phyloP scores from a whole-genome alignment of 257 asterid genomes.

The Solanum gandarillasii region DNA sequence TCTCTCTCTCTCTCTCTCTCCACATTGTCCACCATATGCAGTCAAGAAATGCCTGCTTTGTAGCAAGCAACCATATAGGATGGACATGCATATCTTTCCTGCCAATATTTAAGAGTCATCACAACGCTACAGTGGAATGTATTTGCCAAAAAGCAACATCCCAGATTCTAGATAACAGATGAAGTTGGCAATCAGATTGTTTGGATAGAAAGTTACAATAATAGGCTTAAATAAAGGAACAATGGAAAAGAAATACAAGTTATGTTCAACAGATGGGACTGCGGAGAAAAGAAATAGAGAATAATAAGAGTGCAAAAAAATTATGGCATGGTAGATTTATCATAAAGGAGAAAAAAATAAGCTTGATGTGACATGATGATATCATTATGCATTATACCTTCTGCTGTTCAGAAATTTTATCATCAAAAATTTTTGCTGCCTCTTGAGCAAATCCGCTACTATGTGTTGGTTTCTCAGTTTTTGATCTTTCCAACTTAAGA shows the following conservation, averaged over 20 bases:
- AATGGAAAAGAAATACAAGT: background rate
- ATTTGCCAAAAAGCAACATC: background rate
- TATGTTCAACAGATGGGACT: background rate
- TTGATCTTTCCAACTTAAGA: conserved; percentile 47
- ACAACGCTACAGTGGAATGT: background rate
- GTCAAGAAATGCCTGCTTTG: background rate
- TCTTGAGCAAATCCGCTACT: conserved; percentile 44
- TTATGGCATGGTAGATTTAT: background rate
- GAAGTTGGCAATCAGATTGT: background rate
- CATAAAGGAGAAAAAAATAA: background rate
- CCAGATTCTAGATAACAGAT: background rate
- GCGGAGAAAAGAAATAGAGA: background rate
- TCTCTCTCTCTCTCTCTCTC: background rate
- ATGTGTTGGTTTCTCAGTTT: conserved; percentile 56
- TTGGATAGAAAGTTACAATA: background rate
- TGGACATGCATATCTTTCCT: background rate
- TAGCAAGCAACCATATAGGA: background rate
- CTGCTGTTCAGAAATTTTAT: conserved; percentile 58
- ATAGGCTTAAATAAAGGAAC: background rate
- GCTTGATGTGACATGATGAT: background rate
- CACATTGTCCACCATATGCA: background rate
- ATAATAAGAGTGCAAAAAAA: background rate
- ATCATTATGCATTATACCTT: conserved; percentile 36
- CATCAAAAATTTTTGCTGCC: conserved; percentile 81
- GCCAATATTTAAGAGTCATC: background rate